These are phyloP conservation scores for Microbotryum violaceum DNA, from an alignment of 1,284 basidiomycete genomes.

Conservation along the genomic window DNA sequence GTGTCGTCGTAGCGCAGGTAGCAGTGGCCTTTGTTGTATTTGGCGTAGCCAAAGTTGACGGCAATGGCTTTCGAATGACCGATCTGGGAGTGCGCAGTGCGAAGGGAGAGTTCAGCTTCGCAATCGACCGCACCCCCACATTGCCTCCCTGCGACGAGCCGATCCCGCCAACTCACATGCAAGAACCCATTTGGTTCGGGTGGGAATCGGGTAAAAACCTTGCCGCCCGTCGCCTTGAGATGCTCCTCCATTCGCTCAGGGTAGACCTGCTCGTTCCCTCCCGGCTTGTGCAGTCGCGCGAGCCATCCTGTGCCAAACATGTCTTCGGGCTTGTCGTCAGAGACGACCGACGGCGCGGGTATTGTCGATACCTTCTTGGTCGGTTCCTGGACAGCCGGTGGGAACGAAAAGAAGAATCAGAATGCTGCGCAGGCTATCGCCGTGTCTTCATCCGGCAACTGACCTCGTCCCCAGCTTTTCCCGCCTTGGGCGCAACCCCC, in stretches of 20 bases:
- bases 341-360: constrained; percentile 37
- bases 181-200: constrained; percentile 93
- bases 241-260: constrained; percentile 73
- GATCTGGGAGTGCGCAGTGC: constrained; percentile 14
- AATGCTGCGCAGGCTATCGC: neutral
- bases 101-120: neutral
- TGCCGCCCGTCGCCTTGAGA: constrained; percentile 68
- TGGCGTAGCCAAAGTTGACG: constrained; percentile 95
- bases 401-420: neutral
- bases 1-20: constrained; percentile 98
- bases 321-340: constrained; percentile 48
- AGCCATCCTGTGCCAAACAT: constrained; percentile 96
- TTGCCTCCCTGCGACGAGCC: neutral
- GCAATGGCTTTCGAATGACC: constrained; percentile 97
- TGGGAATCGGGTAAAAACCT: constrained; percentile 93
- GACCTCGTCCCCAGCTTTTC: constrained; percentile 46
- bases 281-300: constrained; percentile 84
- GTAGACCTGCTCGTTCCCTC: constrained; percentile 83
- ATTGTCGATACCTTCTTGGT: constrained; percentile 18
- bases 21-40: constrained; percentile 78
- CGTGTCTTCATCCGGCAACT: too few species aligned
- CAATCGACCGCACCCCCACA: too few species aligned
- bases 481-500: constrained; percentile 54
- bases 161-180: constrained; percentile 12
- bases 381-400: constrained; percentile 9